phyloP scores from a whole-genome alignment of 306 rosid species.

The Medicago lupulina region DNA sequence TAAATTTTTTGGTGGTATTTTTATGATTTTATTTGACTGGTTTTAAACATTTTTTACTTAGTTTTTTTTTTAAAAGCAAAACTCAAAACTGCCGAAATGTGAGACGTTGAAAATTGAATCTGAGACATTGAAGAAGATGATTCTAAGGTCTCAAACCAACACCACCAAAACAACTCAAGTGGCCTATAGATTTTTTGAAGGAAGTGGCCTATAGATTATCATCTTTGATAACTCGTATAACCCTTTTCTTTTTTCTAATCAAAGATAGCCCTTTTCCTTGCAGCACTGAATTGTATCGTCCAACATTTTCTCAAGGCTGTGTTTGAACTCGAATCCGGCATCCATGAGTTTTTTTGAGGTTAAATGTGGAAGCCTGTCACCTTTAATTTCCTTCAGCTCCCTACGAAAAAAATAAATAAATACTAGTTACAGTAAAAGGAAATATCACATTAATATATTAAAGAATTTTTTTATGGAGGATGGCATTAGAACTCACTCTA shows the following conservation, averaged over 20 bases:
- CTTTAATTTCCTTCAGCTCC: slow-evolving; percentile 37
- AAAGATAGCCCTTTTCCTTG: slow-evolving; percentile 35
- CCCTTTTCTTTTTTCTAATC: background rate
- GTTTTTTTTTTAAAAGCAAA: too few species aligned
- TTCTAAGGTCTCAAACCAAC: too few species aligned
- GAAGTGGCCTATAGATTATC: too few species aligned
- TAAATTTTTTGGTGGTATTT: too few species aligned
- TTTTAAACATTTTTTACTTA: too few species aligned
- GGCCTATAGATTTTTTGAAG: too few species aligned
- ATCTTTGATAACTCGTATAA: too few species aligned
- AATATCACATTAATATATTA: background rate
- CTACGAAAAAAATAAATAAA: slow-evolving; percentile 26
- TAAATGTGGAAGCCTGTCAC: slow-evolving; percentile 20
- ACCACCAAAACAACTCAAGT: too few species aligned
- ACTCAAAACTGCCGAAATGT: too few species aligned
- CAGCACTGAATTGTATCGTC: slow-evolving; percentile 51
- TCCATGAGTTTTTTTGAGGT: slow-evolving; percentile 60
- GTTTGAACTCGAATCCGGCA: slow-evolving; percentile 55
- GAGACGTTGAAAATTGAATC: too few species aligned
- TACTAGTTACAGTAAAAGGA: background rate
- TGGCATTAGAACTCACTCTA: slow-evolving; percentile 51
- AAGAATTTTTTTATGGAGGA: background rate
- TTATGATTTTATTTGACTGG: too few species aligned
- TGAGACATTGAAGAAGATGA: too few species aligned
- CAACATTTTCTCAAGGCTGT: slow-evolving; percentile 55